Evolutionary conservation across 2,329 filamentous ascomycete species (phyloP).

Genomic region (Thielaviopsis ethacetica): DNA sequence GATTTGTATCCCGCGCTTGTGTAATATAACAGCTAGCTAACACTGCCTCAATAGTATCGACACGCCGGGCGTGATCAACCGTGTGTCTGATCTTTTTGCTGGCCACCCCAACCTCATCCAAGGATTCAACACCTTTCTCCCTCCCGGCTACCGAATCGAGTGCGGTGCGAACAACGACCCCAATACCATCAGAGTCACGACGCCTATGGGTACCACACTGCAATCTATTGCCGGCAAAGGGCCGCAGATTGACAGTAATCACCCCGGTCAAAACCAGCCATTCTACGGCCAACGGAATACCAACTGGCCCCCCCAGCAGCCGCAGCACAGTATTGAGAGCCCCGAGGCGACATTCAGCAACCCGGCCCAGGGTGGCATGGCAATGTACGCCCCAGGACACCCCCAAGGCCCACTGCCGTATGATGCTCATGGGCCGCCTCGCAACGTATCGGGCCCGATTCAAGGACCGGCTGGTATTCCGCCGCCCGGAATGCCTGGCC

Average conservation of each 20-base stretch:
- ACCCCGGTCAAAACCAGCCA: constrained; percentile 23
- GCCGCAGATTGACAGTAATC: constrained; percentile 27
- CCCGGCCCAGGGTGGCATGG: constrained; percentile 33
- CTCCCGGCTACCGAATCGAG: constrained; percentile 90
- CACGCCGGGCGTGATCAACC: constrained; percentile 90
- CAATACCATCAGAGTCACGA: constrained; percentile 91
- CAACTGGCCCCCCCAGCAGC: constrained; percentile 35
- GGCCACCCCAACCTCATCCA: constrained; percentile 92
- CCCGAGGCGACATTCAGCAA: constrained; percentile 46
- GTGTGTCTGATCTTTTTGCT: constrained; percentile 88
- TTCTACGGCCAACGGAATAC: constrained; percentile 31
- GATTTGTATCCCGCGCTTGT: not conserved
- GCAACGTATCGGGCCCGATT: constrained; percentile 14
- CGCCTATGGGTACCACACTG: constrained; percentile 92
- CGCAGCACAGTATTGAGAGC: constrained; percentile 38
- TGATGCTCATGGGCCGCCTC: constrained; percentile 18
- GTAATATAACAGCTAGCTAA: not conserved
- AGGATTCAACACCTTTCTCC: constrained; percentile 95
- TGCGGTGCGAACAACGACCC: constrained; percentile 88
- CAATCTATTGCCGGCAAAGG: constrained; percentile 56
- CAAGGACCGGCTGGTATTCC: constrained; percentile 11
- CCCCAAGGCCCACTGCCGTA: constrained; percentile 15
- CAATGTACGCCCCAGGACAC: constrained; percentile 26
- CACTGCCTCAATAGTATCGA: constrained; percentile 58
- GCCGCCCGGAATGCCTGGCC: constrained; percentile 22